Evolutionary conservation across 352 stramenopile species (phyloP).

Genomic region (Pythium phragmiticola): DNA sequence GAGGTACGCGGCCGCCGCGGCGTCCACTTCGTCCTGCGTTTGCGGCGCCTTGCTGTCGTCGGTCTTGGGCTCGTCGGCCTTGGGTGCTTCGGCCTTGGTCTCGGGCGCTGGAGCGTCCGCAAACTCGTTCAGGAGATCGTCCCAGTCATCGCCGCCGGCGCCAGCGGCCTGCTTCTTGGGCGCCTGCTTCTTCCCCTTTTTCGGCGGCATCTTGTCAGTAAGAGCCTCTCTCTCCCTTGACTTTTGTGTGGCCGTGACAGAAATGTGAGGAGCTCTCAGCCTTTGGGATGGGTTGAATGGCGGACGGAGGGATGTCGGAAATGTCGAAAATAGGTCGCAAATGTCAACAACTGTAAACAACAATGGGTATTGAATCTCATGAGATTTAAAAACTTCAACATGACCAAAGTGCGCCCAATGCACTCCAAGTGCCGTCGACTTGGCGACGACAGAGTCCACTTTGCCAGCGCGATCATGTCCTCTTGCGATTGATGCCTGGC

Average conservation of each 20-base stretch:
- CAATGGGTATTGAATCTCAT: neutral
- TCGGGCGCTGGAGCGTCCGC: constrained; percentile 21
- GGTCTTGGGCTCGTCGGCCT: constrained; percentile 17
- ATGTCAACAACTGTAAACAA: neutral
- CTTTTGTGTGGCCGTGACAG: constrained; percentile 3
- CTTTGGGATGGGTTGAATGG: constrained; percentile 4
- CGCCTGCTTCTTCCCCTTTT: constrained; percentile 69
- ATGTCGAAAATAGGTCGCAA: neutral
- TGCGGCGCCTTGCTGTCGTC: constrained; percentile 16
- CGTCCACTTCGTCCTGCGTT: constrained; percentile 45
- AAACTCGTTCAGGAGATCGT: constrained; percentile 79
- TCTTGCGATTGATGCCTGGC: too few relatives aligned
- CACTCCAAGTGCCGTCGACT: too few relatives aligned
- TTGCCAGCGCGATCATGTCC: too few relatives aligned
- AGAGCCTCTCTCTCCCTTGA: neutral
- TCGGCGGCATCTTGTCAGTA: constrained; percentile 60
- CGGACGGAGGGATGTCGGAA: neutral
- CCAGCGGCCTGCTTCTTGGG: constrained; percentile 45
- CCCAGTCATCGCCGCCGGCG: constrained; percentile 51
- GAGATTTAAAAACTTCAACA: neutral
- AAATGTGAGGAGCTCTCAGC: neutral
- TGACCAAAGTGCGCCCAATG: too few relatives aligned
- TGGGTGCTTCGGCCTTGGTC: constrained; percentile 28
- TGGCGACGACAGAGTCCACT: too few relatives aligned
- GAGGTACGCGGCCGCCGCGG: constrained; percentile 70